phyloP scores from a whole-genome alignment of 345 rosid species.

The Bretschneidera sinensis region DNA sequence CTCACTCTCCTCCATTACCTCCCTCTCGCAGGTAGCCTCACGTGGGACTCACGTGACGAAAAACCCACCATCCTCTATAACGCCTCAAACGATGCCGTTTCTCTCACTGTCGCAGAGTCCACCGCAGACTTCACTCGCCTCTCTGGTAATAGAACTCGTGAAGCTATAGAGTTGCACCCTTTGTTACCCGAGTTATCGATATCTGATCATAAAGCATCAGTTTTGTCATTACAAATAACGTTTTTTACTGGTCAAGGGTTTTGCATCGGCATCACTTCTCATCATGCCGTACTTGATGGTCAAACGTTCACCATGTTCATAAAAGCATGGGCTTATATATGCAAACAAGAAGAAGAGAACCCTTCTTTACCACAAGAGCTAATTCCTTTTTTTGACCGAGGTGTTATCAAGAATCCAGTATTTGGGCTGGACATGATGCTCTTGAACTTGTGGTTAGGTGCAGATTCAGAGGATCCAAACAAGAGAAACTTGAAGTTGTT shows the following conservation, averaged over 20 bases:
- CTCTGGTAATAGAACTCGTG: slow-evolving; percentile 12
- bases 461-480: too few relatives aligned
- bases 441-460: not conserved
- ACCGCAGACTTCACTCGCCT: slow-evolving; percentile 18
- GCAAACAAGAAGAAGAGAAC: slow-evolving; percentile 4
- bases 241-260: slow-evolving; percentile 30
- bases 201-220: slow-evolving; percentile 9
- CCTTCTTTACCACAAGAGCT: slow-evolving; percentile 16
- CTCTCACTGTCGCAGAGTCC: slow-evolving; percentile 22
- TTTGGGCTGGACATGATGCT: not conserved
- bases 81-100: slow-evolving; percentile 21
- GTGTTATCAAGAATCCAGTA: slow-evolving; percentile 13
- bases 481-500: slow-evolving; percentile 18
- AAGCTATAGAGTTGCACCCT: slow-evolving; percentile 14
- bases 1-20: slow-evolving; percentile 24
- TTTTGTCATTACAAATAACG: slow-evolving; percentile 26
- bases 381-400: slow-evolving; percentile 25
- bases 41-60: slow-evolving; percentile 11
- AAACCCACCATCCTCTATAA: slow-evolving; percentile 26
- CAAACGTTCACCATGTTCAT: slow-evolving; percentile 21
- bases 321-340: slow-evolving; percentile 33
- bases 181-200: slow-evolving; percentile 19
- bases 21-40: slow-evolving; percentile 27
- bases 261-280: slow-evolving; percentile 20
- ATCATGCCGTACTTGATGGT: slow-evolving; percentile 31